Evolutionary conservation across 768 basidiomycete species (phyloP), one percentile per base, ranked within the genome.

Genomic region (Mycena olivaceomarginata): DNA sequence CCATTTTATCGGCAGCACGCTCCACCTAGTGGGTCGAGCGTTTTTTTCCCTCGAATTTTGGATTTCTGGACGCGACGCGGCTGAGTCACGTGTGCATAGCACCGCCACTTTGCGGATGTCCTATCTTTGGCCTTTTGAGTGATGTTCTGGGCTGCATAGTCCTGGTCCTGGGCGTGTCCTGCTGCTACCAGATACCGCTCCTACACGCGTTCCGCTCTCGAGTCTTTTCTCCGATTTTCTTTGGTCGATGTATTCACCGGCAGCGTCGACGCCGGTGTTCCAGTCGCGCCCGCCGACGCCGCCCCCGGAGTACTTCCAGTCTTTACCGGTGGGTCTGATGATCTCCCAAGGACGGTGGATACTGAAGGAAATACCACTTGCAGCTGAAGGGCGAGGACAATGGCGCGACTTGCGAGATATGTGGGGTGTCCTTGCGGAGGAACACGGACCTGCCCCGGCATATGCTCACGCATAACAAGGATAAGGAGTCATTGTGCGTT

Each of bases 391-490:
- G 66, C 20, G 68, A 66, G 64, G 72, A 72, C 18, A 64, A 68
- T 20, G 78, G 78, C 43, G 72, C 70, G 65, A 71, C n/a, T 0
- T 86, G 84, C 25, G 0, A 11, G 0, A 20, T 69, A 10, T 85
- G 85, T 62, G 56, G 48, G 0, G 75, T 63, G 45, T 41, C 4
- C 12, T 37, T 86, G 22, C 63, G 79, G 10, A 81, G 84, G 45
- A 83, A 71, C 66, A 75, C 80, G 12, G 86, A 85, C 46, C 69
- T 86, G 0, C 45, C 68, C 0, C 80, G 86, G 7, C 85, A 86
- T n/a, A 80, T 82, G 78, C 72, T 65, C 3, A 78, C 56, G 0
- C 85, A 86, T 25, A 67, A 74, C 6, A 4, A 43, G 0, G 79
- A 84, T 43, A 83, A 80, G 73, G 80, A 83, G 10, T 70, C 67